Evolutionary conservation across 106 monocot genomes (phyloP).

Genomic region (Platanthera guangdongensis): DNA sequence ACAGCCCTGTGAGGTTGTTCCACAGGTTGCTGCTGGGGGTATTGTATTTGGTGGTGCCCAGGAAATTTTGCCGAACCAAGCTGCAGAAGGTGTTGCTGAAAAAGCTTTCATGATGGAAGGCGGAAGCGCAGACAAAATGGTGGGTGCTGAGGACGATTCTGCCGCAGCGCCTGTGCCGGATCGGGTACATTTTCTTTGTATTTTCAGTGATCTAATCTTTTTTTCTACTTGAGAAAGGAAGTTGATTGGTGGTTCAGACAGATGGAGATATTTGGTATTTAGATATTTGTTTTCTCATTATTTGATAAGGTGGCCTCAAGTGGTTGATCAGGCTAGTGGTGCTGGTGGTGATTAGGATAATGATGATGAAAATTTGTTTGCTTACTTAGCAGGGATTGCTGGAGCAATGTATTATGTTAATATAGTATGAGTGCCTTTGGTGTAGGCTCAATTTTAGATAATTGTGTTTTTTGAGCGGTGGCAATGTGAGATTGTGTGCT

Average conservation of each 20-base stretch:
- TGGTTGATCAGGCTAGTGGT: neutral
- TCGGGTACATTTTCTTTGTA: slow-evolving; percentile 31
- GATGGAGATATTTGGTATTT: neutral
- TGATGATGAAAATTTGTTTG: neutral
- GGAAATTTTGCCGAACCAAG: slow-evolving; percentile 40
- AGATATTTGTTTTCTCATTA: neutral
- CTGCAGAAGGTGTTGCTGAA: slow-evolving; percentile 36
- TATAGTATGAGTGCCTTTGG: neutral
- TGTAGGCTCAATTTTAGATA: neutral
- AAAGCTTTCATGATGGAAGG: slow-evolving; percentile 66
- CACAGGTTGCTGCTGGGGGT: slow-evolving; percentile 43
- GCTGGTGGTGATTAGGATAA: neutral
- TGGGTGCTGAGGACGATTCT: slow-evolving; percentile 66
- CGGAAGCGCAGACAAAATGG: slow-evolving; percentile 63
- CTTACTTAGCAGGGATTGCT: too few relatives aligned
- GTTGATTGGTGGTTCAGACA: neutral
- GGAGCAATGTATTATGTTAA: neutral
- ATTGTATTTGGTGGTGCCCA: slow-evolving; percentile 39
- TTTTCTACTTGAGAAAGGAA: neutral
- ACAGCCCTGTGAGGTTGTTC: slow-evolving; percentile 51
- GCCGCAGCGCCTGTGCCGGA: slow-evolving; percentile 80
- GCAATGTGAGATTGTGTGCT: too few relatives aligned
- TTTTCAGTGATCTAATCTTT: neutral
- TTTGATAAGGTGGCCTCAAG: neutral
- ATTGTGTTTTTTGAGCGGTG: too few relatives aligned